Base-by-base conservation (phyloP, 306 rosid genomes). In the Crataegus laevigata region DNA sequence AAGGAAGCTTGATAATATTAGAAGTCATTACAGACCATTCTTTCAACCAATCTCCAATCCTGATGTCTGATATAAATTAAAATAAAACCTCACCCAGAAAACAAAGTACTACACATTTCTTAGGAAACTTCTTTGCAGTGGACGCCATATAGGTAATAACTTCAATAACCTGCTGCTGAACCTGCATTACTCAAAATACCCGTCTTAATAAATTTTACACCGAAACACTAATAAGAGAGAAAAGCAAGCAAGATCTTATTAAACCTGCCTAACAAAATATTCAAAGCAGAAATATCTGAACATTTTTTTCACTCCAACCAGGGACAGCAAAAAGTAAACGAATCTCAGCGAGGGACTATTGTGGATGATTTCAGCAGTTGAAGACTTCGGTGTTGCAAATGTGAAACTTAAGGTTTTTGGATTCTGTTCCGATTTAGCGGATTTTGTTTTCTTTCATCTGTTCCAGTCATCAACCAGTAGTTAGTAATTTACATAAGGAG, bases 301-400 rank as follows among this genome's bases (percentile, higher is more conserved):
- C 99, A 82, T 96, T 96, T 82, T 96, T 96, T 84, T 96, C 99
- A 61, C 89, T 87, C 99, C 99, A 96, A 36, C 99, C 99, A 78
- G 99, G 99, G 78, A 92, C 84, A 80, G 84, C 74, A 75, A 97
- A 90, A 30, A 96, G 85, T 82, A 96, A 84, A 78, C 96, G 94
- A 82, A 92, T n/a, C n/a, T n/a, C n/a, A 94, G 99, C 45, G 99
- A 94, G 85, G 99, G 99, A 61, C 76, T 92, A 77, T 75, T 83
- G 82, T 94, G 99, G 99, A 92, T 94, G 97, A 92, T 92, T 81
- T 89, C 97, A 64, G 99, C 97, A 18, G 89, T 92, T 8, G 99
- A 94, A 36, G 99, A 94, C 85, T 94, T 94, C 76, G 97, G 97
- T 74, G 86, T 91, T n/a, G n/a, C n/a, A n/a, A n/a, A 83, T 79